phyloP scores from a whole-genome alignment of 163 green algal genomes.

The Prototheca stagnorum region DNA sequence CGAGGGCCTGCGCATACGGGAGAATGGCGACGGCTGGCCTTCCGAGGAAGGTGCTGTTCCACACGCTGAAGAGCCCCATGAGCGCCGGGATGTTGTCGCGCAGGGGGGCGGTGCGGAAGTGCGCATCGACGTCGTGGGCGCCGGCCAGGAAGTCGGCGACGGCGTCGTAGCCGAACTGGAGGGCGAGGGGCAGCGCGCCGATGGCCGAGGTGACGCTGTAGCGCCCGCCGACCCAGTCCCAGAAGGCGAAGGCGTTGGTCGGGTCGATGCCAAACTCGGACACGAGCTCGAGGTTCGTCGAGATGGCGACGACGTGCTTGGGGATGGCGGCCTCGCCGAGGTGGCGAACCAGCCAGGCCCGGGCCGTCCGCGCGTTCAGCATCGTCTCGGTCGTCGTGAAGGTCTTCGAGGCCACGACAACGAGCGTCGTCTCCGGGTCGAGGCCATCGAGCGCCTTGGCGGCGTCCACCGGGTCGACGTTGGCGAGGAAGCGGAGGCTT shows the following conservation, averaged over 20 bases:
- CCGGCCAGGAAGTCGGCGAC: constrained; percentile 61
- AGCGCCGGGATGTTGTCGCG: constrained; percentile 91
- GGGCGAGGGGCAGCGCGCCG: constrained; percentile 81
- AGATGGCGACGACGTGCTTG: constrained; percentile 97
- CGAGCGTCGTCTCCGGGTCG: constrained; percentile 81
- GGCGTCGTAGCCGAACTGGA: constrained; percentile 93
- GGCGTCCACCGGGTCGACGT: constrained; percentile 97
- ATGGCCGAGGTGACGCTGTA: constrained; percentile 93
- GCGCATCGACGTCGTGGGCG: constrained; percentile 75
- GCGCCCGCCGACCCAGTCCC: constrained; percentile 94
- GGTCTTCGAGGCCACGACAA: constrained; percentile 97
- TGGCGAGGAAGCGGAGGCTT: constrained; percentile 83
- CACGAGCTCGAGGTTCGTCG: constrained; percentile 95
- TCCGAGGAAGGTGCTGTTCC: constrained; percentile 93
- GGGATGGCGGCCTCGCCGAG: constrained; percentile 63
- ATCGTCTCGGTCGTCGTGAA: constrained; percentile 99
- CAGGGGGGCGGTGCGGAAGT: constrained; percentile 72
- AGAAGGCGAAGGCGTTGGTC: constrained; percentile 97
- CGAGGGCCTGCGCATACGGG: constrained; percentile 92
- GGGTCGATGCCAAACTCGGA: constrained; percentile 97
- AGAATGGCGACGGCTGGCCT: constrained; percentile 82
- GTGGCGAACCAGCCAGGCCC: constrained; percentile 65
- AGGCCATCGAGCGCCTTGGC: constrained; percentile 75
- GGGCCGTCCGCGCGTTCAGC: constrained; percentile 93
- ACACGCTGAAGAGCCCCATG: constrained; percentile 77